Base-by-base conservation (phyloP, 2,329 filamentous ascomycete species). In the Cladosporium cucumerinum region DNA sequence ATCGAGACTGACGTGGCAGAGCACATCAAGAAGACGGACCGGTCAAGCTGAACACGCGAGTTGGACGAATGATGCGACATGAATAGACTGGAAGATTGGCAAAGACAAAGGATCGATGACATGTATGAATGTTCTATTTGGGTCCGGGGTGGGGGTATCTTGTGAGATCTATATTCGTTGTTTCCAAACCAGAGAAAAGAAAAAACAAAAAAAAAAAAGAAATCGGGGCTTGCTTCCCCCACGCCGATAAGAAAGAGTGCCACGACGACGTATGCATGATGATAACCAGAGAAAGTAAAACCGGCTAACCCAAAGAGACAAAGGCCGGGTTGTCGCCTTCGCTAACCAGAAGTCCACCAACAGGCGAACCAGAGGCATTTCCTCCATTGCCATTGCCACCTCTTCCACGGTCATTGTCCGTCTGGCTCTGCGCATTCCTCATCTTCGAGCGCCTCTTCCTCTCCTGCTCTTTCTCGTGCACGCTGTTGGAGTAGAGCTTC, bases 401-500 rank as follows among this genome's bases (percentile, higher is more conserved):
- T 36, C 61, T 36, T 12, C 60, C 62, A 34, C 36, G 61, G 21
- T 61, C 57, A 12, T 18, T 32, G 16, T 74, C 71, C 10, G 70
- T 73, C 67, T 74, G 70, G 55, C 70, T 70, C 4, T 69, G 67
- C 21, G 67, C 68, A 54, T 64, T 65, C 57, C 66, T 68, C 68
- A 70, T 70, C n/a, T 72, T 73, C 6, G 74, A 68, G 54, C 69
- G 70, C 61, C 75, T 74, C 71, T 78, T 80, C 66, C 73, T 75
- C 65, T 78, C 76, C 58, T 78, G 71, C 64, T 78, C 76, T 55
- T 76, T 69, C 46, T 78, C 75, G 51, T 79, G 77, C 52, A 73
- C 71, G 34, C 77, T 73, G 58, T 78, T 79, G 46, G 74, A 78
- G 51, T 75, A 76, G 64, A 80, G 76, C 61, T 76, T 75, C 65